Evolutionary conservation across 1,284 basidiomycete genomes (phyloP), one percentile per base, ranked within the genome.

Genomic region (Trametes pubescens): DNA sequence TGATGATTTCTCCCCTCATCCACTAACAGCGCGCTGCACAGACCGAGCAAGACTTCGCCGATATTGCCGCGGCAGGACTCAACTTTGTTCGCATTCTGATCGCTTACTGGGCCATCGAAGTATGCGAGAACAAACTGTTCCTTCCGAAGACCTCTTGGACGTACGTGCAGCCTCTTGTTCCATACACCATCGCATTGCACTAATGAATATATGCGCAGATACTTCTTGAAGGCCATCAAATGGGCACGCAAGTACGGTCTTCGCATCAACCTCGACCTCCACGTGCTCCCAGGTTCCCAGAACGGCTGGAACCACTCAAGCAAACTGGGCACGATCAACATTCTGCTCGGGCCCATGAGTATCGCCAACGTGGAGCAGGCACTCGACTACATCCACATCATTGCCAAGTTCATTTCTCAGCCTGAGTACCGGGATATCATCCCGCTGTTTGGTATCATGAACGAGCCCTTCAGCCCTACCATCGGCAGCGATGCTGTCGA

Each of bases 231-330:
- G 78, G 94, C 93, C 2, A 86, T 98, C 68, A 79, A 89, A 69
- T 98, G 96, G 96, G 94, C 94, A 18, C 88, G 96, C 68, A 98
- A 98, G 81, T 99, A 99, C 76, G 96, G 96, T 22, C 73, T 98
- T 51, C 89, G 96, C 57, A 92, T 98, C 75, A 95, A 97, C 75
- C 85, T 98, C 57, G 96, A 99, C 77, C 78, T 98, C 16, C 91
- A 93, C 69, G 79, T 88, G n/a, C 77, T 92, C 34, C 91, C 91
- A 22, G 91, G 91, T 35, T 89, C 86, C 68, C 91, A 93, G 76
- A 96, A 92, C 78, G 90, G 90, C 21, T 92, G 90, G 90, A 92
- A 92, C 71, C 90, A 91, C 74, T 91, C 90, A 26, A 90, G 91
- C 22, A 82, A 84, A 64, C 75, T 91, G 40, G 92, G 92, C n/a